Percentiles rank a stretch among this genome's conserved stretches.
phyloP scores from a whole-genome alignment of 768 basidiomycete species.

The Dioszegia aurantiaca region DNA sequence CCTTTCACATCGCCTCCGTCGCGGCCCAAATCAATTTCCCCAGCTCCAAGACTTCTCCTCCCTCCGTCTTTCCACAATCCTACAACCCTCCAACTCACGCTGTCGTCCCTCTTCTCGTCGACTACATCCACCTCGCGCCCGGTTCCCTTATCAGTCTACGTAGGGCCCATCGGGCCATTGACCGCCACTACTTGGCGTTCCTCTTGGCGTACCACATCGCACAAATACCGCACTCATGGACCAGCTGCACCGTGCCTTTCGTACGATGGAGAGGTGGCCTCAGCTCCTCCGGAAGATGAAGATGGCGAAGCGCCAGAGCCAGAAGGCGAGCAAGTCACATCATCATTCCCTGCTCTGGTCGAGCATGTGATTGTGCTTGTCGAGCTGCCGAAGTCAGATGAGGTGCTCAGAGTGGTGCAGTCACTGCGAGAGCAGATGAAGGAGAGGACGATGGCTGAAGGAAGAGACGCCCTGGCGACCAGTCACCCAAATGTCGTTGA shows the following conservation, averaged over 20 bases:
- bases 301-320: neutral
- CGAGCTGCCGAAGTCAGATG: conserved; percentile 72
- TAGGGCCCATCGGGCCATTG: conserved; percentile 84
- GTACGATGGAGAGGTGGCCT: conserved; percentile 2
- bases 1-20: conserved; percentile 52
- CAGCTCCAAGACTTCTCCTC: conserved; percentile 81
- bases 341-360: conserved; percentile 27
- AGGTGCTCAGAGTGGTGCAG: conserved; percentile 74
- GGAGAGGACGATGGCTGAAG: neutral
- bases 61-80: conserved; percentile 68
- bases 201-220: conserved; percentile 57
- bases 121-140: conserved; percentile 55
- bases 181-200: conserved; percentile 73
- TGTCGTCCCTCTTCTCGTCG: conserved; percentile 78
- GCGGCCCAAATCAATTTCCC: conserved; percentile 80
- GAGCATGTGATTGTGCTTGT: conserved; percentile 76
- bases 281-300: neutral
- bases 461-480: too few relatives aligned
- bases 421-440: conserved; percentile 56
- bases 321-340: neutral
- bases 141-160: conserved; percentile 78
- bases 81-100: conserved; percentile 70
- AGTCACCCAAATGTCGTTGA: too few relatives aligned
- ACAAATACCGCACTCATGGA: neutral
- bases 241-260: neutral